Percentiles rank a stretch among this genome's conserved stretches.
These are phyloP conservation scores for Hortaea sp. DNA, from an alignment of 2,329 filamentous ascomycete species.

Conservation along the genomic window DNA sequence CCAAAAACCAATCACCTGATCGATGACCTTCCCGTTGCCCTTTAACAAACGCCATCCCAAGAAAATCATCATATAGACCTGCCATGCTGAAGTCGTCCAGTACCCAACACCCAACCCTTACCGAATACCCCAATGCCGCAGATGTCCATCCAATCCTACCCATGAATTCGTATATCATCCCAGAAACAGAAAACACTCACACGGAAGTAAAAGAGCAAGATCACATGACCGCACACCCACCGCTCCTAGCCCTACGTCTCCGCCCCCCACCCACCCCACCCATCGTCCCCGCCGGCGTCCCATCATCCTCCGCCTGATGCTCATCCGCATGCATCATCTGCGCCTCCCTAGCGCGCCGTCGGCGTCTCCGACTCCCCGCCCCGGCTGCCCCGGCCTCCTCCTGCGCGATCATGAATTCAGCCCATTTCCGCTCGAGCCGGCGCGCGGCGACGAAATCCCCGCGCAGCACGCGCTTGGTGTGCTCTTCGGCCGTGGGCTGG, in stretches of 20 bases:
- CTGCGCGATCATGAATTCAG: constrained; percentile 83
- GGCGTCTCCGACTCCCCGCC: constrained; percentile 55
- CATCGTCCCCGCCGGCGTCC: constrained; percentile 17
- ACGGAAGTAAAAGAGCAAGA: background rate
- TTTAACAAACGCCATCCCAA: no score
- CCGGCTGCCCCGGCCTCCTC: constrained; percentile 70
- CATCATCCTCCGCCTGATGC: constrained; percentile 47
- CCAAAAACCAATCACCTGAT: no score
- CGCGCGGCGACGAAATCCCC: constrained; percentile 66
- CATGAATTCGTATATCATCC: no score
- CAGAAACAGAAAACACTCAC: background rate
- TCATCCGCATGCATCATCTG: constrained; percentile 72
- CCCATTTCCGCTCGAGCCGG: constrained; percentile 83
- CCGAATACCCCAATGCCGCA: no score
- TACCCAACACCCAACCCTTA: no score
- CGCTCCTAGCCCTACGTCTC: constrained; percentile 38
- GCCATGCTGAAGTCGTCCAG: no score
- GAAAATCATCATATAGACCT: no score
- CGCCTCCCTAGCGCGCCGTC: constrained; percentile 71
- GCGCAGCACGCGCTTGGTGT: constrained; percentile 72
- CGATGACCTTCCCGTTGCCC: no score
- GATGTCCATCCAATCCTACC: no score
- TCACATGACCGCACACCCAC: constrained; percentile 39
- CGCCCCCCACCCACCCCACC: constrained; percentile 30
- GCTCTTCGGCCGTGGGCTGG: constrained; percentile 90